Evolutionary conservation across 2,329 filamentous ascomycete genomes (phyloP), one percentile per base, ranked within the genome.

Genomic region (Calonectria naviculata): DNA sequence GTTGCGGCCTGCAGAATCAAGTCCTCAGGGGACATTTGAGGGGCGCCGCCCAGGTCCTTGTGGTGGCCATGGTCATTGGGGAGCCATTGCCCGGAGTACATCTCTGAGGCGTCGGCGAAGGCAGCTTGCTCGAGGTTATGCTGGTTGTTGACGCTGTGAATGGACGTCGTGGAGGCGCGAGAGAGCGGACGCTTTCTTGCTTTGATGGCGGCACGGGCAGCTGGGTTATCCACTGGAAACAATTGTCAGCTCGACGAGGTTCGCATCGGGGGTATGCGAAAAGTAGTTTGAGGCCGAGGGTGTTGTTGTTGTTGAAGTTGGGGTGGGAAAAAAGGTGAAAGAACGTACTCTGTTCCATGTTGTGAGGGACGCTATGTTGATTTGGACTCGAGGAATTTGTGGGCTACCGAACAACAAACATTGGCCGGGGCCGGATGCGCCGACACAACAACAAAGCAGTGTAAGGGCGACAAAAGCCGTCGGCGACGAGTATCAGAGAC

Each of bases 1-100:
- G 87, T 85, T 31, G 88, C 86, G 21, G 88, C 87, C 67, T 90
- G 88, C 71, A 92, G 83, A 58, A 92, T 87, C 82, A 91, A 87
- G 71, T 90, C 89, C 74, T 92, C 90, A 28, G 88, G 82, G 4
- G 88, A 86, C 84, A 92, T 86, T 65, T 87, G 86, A 36, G 84
- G 81, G 38, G 81, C 79, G 19, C 81, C 78, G 9, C 80, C 78
- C 73, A 89, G 85, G 58, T 86, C 84, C 76, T 85, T 85, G 12
- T 83, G 77, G 65, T 86, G 85, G 62, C 75, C 76, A 73, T 87
- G 85, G 61, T 84, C 84, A 73, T 83, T 86, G 63, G 83, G 72
- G 63, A 87, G 81, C 89, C 89, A 91, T 81, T 88, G 86, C 36
- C 85, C 82, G 24, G 81, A 78, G 74, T 88, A 90, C 73, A 86